Evolutionary conservation across 1,284 basidiomycete genomes (phyloP), one percentile per base, ranked within the genome.

Genomic region (Trichosporon sp.): DNA sequence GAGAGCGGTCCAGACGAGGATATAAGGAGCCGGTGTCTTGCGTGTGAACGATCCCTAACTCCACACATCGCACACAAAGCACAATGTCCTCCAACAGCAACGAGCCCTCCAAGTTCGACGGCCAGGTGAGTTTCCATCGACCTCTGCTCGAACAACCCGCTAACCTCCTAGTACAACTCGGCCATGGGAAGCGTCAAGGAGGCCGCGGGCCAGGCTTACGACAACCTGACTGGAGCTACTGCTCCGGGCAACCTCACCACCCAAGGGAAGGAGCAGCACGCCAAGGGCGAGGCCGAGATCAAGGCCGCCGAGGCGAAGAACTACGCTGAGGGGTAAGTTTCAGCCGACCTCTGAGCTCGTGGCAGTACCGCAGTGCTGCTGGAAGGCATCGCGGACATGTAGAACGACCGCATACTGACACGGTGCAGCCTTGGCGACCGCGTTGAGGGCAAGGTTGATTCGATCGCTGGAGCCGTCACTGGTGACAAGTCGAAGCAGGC

Each of bases 401-500:
- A 26, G 26, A 26, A 26, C 26, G 26, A 26, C 4, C 38, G 1
- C 31, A 12, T 11, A n/a, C 46, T 70, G 19, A 66, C 54, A 35
- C 10, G 2, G 10, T 8, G 1, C 66, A 81, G 80, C 48, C 82
- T 84, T 3, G 70, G 84, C 6, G 91, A 92, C 80, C 87, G 88
- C 70, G 51, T 89, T 21, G 81, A 81, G 56, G 91, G 91, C 69
- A 91, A 91, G 85, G 89, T 88, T 75, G 90, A 91, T 76, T 84
- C 88, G 26, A 83, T 92, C 37, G 86, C 89, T 43, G 91, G 81
- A 35, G 88, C 90, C 4, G 74, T 91, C 48, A 88, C 86, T 14
- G 91, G 90, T 46, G 91, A 92, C 82, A 88, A 88, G 78, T 70
- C 85, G 40, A 88, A 91, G 80, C 87, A 92, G 79, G 77, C 81